Evolutionary conservation across 352 stramenopile genomes (phyloP).

Genomic region (Globisporangium viniferum): DNA sequence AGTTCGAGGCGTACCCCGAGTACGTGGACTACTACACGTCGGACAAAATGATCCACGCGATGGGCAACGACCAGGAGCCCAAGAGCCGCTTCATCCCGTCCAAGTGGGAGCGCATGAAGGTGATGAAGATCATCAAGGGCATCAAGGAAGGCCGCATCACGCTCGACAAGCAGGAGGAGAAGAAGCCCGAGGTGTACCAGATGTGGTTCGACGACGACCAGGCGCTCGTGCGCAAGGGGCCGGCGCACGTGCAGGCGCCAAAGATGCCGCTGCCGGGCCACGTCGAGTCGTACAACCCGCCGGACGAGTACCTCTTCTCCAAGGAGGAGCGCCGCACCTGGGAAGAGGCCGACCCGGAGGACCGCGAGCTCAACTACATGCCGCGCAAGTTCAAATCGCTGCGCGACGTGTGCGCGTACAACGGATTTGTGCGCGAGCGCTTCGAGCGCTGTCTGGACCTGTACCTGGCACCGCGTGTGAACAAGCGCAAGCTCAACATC

Average conservation of each 20-base stretch:
- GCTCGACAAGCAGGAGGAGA: conserved; percentile 89
- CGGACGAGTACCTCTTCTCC: conserved; percentile 97
- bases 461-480: conserved; percentile 96
- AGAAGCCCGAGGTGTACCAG: conserved; percentile 89
- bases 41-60: conserved; percentile 86
- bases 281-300: conserved; percentile 99
- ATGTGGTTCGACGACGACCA: conserved; percentile 93
- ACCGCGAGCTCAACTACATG: conserved; percentile 97
- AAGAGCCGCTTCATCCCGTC: conserved; percentile 95
- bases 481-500: conserved; percentile 97
- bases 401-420: conserved; percentile 95
- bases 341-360: conserved; percentile 93
- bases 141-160: conserved; percentile 96
- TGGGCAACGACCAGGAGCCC: conserved; percentile 84
- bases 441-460: conserved; percentile 99
- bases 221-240: conserved; percentile 88
- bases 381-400: conserved; percentile 97
- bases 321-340: conserved; percentile 96
- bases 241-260: conserved; percentile 95
- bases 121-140: conserved; percentile 96
- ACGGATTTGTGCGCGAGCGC: conserved; percentile 96
- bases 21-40: conserved; percentile 89
- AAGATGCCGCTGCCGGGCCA: conserved; percentile 98
- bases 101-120: conserved; percentile 98
- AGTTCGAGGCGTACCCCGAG: conserved; percentile 91